Percentiles rank a stretch among this genome's conserved stretches.
phyloP scores from a whole-genome alignment of 176 grass and related monocot genomes.

The Phragmites australis region DNA sequence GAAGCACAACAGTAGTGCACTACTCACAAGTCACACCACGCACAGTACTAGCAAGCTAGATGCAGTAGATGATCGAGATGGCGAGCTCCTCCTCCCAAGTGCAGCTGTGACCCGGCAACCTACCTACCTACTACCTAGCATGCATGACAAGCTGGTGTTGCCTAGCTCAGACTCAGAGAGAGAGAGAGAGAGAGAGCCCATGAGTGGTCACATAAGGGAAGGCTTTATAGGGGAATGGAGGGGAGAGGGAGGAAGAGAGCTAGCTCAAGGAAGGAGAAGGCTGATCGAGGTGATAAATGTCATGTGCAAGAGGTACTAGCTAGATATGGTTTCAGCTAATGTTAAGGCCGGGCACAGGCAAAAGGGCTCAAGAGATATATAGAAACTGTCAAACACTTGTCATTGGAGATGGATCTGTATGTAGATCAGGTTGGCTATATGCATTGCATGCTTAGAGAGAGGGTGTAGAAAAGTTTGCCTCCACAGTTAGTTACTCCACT shows the following conservation, averaged over 20 bases:
- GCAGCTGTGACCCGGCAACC: not conserved
- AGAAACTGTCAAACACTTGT: conserved; percentile 22
- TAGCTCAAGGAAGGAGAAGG: not conserved
- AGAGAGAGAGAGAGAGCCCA: conserved; percentile 46
- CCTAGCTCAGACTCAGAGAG: not conserved
- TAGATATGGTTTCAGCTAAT: not conserved
- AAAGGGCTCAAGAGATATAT: conserved; percentile 10
- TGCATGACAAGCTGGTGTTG: not conserved
- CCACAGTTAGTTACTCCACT: conserved; percentile 15
- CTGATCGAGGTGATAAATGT: not conserved
- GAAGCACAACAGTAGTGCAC: too few species aligned
- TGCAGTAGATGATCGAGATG: conserved; percentile 33
- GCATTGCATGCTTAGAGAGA: conserved; percentile 9
- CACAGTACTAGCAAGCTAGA: conserved; percentile 20
- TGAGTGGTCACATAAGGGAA: conserved; percentile 58
- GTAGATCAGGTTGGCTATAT: conserved; percentile 3
- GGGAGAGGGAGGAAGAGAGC: conserved; percentile 22
- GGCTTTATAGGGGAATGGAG: conserved; percentile 63
- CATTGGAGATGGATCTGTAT: not conserved
- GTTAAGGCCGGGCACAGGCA: not conserved
- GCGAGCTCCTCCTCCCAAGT: conserved; percentile 20
- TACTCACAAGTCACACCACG: too few species aligned
- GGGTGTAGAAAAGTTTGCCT: conserved; percentile 32
- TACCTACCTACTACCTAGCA: conserved; percentile 19
- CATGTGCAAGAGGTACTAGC: not conserved